phyloP scores from a whole-genome alignment of 768 basidiomycete species.

The Rhizopogon roseolus region DNA sequence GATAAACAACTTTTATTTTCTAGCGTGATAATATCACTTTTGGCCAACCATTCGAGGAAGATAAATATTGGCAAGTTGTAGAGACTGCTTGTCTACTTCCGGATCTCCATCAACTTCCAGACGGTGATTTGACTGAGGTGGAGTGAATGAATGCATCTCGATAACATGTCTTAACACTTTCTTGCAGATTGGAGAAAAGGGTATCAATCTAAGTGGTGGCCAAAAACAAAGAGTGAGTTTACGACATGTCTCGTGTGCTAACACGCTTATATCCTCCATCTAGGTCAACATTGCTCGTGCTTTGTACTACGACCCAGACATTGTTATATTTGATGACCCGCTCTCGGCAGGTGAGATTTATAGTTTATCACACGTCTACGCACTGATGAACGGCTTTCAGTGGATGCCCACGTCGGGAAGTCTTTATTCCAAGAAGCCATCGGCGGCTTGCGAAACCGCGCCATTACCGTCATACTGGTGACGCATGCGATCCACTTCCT shows the following conservation, averaged over 20 bases:
- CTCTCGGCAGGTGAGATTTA: too few species aligned
- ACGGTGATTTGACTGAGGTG: slow-evolving; percentile 72
- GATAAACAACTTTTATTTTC: neutral
- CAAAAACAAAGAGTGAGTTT: slow-evolving; percentile 52
- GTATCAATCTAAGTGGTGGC: slow-evolving; percentile 63
- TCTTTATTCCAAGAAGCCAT: slow-evolving; percentile 67
- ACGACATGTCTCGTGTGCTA: neutral
- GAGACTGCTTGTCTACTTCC: slow-evolving; percentile 54
- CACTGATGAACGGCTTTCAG: too few species aligned
- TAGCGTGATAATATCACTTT: slow-evolving; percentile 67
- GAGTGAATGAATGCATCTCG: slow-evolving; percentile 4
- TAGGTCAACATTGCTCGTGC: too few species aligned
- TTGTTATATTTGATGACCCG: too few species aligned
- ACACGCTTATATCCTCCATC: too few species aligned
- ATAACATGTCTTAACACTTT: neutral
- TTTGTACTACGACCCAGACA: too few species aligned
- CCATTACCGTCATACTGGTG: slow-evolving; percentile 51
- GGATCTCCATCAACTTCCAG: slow-evolving; percentile 60
- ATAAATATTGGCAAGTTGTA: slow-evolving; percentile 60
- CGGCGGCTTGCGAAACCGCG: slow-evolving; percentile 37
- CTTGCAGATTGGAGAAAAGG: slow-evolving; percentile 64
- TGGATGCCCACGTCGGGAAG: slow-evolving; percentile 74
- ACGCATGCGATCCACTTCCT: slow-evolving; percentile 55
- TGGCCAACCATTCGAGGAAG: slow-evolving; percentile 59
- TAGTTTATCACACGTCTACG: too few species aligned